A percentile compares a stretch with the other conserved stretches of the same genome.
Conservation (phyloP, 1,284 basidiomycete species). For the Marasmius oreades region DNA sequence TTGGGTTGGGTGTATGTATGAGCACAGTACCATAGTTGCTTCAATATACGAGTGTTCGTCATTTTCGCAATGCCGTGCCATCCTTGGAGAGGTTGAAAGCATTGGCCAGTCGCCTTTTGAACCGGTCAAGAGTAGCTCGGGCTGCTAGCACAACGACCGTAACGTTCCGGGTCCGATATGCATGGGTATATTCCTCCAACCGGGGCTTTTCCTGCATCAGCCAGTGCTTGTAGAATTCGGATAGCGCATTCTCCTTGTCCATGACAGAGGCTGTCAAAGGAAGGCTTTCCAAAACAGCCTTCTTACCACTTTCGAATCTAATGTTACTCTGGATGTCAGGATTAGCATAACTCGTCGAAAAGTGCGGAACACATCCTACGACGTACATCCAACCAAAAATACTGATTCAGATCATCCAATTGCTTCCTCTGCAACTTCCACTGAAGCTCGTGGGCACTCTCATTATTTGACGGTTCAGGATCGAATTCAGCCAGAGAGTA, state of each 20-base stretch:
- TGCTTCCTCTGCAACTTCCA: conserved; percentile 66
- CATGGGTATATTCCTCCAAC: conserved; percentile 53
- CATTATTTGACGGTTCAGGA: conserved; percentile 21
- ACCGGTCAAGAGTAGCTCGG: conserved; percentile 46
- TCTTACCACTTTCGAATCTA: conserved; percentile 66
- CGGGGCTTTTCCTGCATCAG: conserved; percentile 58
- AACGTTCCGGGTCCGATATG: conserved; percentile 61
- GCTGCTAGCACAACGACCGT: conserved; percentile 49
- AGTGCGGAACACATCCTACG: background rate
- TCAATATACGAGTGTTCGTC: background rate
- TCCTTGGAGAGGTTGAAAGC: conserved; percentile 6
- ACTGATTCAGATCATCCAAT: conserved; percentile 67
- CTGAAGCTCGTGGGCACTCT: conserved; percentile 53
- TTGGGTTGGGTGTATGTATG: background rate
- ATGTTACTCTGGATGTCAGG: conserved; percentile 54
- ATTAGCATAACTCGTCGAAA: conserved; percentile 5
- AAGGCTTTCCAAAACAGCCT: conserved; percentile 52
- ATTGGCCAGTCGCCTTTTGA: conserved; percentile 25
- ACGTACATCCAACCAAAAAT: conserved; percentile 75
- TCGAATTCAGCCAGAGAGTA: conserved; percentile 16
- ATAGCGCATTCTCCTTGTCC: conserved; percentile 61
- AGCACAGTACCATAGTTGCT: background rate
- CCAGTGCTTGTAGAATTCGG: conserved; percentile 71
- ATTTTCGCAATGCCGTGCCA: too few relatives aligned
- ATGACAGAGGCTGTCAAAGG: conserved; percentile 45